These are phyloP conservation scores for Nakaseomyces uthaithaninus DNA, from an alignment of 1,139 yeast species.

Conservation along the genomic window DNA sequence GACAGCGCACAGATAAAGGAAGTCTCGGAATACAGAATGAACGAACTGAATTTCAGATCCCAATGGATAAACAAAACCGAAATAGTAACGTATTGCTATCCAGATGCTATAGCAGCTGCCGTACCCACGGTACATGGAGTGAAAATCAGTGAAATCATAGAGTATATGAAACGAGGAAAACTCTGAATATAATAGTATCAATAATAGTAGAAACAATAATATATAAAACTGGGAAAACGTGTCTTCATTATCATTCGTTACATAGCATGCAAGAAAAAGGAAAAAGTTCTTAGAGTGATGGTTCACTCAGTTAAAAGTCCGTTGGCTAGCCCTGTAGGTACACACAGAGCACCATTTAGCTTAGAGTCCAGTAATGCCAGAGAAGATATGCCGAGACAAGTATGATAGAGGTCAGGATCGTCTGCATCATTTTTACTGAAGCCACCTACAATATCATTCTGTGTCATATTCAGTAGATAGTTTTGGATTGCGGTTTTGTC, in stretches of 20 bases:
- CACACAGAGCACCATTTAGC: conserved; percentile 27
- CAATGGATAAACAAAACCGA: conserved; percentile 1
- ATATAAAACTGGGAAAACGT: too few relatives aligned
- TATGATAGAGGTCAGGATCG: conserved; percentile 67
- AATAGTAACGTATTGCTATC: conserved; percentile 3
- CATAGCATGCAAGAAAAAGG: background rate
- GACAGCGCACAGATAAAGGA: conserved; percentile 11
- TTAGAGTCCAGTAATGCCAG: conserved; percentile 39
- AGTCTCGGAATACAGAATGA: background rate
- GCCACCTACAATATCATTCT: conserved; percentile 66
- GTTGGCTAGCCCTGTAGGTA: conserved; percentile 15
- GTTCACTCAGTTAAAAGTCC: background rate
- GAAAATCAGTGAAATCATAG: background rate
- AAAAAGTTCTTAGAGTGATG: background rate
- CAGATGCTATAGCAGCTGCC: background rate
- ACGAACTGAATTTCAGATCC: background rate
- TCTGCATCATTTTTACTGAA: conserved; percentile 59
- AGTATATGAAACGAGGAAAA: background rate
- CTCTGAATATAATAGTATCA: background rate
- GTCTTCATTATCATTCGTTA: too few relatives aligned
- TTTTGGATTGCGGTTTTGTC: conserved; percentile 35
- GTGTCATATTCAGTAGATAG: conserved; percentile 54
- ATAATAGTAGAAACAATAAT: background rate
- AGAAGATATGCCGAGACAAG: conserved; percentile 53
- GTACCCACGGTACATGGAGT: background rate